phyloP scores from a whole-genome alignment of 2,329 filamentous ascomycete genomes.

The Helicocarpus griseus region DNA sequence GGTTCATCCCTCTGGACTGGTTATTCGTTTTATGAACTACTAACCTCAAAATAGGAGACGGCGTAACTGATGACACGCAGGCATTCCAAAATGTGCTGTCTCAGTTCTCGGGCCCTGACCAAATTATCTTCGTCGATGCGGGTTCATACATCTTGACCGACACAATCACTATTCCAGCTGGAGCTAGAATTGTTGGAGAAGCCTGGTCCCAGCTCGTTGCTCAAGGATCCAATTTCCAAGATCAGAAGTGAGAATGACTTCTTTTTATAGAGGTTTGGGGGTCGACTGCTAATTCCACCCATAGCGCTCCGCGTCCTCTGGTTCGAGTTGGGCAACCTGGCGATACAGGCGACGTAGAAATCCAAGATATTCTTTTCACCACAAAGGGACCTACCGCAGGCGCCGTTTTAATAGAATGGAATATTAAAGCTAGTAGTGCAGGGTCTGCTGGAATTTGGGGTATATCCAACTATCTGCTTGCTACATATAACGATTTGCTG shows the following conservation, averaged over 20 bases:
- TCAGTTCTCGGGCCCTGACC: background rate
- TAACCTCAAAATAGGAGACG: slow-evolving; percentile 4
- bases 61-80: slow-evolving; percentile 2
- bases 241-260: background rate
- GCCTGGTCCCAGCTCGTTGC: slow-evolving; percentile 3
- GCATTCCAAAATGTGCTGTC: background rate
- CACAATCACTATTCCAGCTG: slow-evolving; percentile 1
- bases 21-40: background rate
- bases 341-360: background rate
- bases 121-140: slow-evolving; percentile 3
- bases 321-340: background rate
- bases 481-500: background rate
- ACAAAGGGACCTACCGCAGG: slow-evolving; percentile 1
- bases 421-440: background rate
- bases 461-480: background rate
- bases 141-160: slow-evolving; percentile 3
- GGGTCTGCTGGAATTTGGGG: slow-evolving; percentile 6
- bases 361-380: slow-evolving; percentile 5
- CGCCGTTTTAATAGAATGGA: slow-evolving; percentile 2
- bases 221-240: slow-evolving; percentile 2
- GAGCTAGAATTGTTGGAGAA: slow-evolving; percentile 2
- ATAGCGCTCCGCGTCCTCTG: background rate
- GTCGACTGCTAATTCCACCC: background rate
- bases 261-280: background rate
- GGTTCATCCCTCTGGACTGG: background rate